Base-by-base conservation (phyloP, 768 basidiomycete species). In the Gelatoporia subvermispora region DNA sequence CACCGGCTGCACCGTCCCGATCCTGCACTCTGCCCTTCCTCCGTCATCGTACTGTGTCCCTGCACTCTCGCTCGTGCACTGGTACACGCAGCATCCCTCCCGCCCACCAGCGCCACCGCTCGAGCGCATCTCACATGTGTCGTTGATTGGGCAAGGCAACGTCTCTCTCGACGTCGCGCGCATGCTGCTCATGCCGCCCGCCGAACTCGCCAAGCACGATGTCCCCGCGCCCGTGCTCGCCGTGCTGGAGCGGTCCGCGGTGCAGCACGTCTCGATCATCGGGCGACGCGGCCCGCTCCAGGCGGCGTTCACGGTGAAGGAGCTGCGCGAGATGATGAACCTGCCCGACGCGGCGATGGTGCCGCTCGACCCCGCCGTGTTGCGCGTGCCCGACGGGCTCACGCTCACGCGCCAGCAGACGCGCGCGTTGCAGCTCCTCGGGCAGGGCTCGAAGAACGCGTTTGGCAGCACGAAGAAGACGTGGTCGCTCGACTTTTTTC, bases 1-100 rank as follows among this genome's bases (percentile, higher is more conserved):
- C 0, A 86, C 91, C 5, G 95, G 95, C 2, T 91, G 92, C 47
- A 75, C 88, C 0, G 64, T 84, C 39, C 78, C 89, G 13, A 69
- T 74, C 34, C 64, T 78, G 10, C 81, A 89, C 66, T 65, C 76
- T 10, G 72, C 71, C 41, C 66, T 82, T 5, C 74, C 74, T 39
- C 78, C 57, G 16, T 74, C 60, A 70, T 64, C 37, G 55, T 58
- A 68, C 69, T 88, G 76, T 55, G 64, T 84, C 2, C 81, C 92
- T 1, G 93, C 93, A 0, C 73, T 96, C 3, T 81, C 79, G 1
- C 68, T 99, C 37, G 93, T 99, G 1, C 88, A 93, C 56, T 97
- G 93, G 94, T 98, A 99, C 70, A 98, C 95, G 11, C 84, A 79
- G 41, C 93, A 98, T 64, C 94, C 94, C 1, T 82, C 82, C 8